These are phyloP conservation scores for Glomus cerebriforme DNA, from an alignment of 192 early-diverging fungal species.

Conservation along the genomic window DNA sequence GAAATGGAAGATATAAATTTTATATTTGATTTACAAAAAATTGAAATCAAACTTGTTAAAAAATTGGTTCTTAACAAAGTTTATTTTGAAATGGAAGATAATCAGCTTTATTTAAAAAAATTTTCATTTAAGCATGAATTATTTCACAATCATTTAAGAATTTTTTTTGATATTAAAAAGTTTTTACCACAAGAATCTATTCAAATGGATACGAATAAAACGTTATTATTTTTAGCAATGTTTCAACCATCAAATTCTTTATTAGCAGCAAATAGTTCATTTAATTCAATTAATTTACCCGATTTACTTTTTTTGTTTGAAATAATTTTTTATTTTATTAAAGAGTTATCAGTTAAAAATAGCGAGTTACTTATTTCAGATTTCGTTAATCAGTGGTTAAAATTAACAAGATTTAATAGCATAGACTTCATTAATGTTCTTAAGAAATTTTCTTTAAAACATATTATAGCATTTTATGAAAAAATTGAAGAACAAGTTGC, in stretches of 20 bases:
- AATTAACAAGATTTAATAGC: neutral
- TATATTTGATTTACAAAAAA: neutral
- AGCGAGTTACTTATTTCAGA: neutral
- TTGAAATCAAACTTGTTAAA: neutral
- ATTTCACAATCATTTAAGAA: neutral
- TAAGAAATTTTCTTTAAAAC: neutral
- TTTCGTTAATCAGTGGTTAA: neutral
- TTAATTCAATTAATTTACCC: neutral
- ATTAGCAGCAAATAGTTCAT: neutral
- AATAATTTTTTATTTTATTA: neutral
- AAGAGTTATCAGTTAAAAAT: neutral
- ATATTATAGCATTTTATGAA: neutral
- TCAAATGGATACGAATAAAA: neutral
- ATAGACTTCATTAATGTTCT: neutral
- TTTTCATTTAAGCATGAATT: neutral
- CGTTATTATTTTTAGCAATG: neutral
- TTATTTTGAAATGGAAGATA: neutral
- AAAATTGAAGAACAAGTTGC: neutral
- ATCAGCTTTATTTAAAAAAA: neutral
- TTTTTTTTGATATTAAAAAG: neutral
- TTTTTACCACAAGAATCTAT: neutral
- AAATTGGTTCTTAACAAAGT: neutral
- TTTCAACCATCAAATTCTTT: neutral
- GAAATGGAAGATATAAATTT: neutral
- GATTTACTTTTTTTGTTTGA: neutral